Conservation (phyloP, 2,329 filamentous ascomycete species). For the Aspergillus hiratsukae region DNA sequence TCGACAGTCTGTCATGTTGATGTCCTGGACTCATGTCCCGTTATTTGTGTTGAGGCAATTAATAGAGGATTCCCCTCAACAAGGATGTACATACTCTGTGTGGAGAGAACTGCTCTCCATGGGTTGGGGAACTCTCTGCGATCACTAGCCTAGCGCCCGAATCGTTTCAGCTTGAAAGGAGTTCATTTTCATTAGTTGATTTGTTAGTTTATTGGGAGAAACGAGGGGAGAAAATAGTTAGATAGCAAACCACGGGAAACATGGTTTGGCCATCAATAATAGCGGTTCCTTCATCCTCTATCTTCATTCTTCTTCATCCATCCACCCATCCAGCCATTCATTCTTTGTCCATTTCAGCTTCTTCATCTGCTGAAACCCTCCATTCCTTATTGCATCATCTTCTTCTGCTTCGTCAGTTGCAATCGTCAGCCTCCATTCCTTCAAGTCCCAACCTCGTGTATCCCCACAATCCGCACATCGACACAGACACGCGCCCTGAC, state of each 20-base stretch:
- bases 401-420: too few species aligned
- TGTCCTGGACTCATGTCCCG: too few species aligned
- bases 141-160: not conserved
- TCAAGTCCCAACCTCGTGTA: not conserved
- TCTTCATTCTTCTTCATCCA: not conserved
- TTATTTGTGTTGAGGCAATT: too few species aligned
- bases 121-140: not conserved
- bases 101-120: not conserved
- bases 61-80: too few species aligned
- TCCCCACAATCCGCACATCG: conserved; percentile 1
- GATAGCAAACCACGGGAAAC: too few species aligned
- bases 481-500: conserved; percentile 8
- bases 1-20: too few species aligned
- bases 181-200: not conserved
- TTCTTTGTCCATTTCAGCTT: not conserved
- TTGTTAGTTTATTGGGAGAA: not conserved
- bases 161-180: not conserved
- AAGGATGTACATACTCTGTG: too few species aligned
- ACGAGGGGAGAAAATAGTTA: not conserved
- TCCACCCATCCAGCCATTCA: conserved; percentile 4
- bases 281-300: too few species aligned
- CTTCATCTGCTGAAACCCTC: not conserved
- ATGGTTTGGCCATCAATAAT: too few species aligned
- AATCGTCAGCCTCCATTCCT: not conserved
- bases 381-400: conserved; percentile 5